These are phyloP conservation scores for Metschnikowia sp. DNA, from an alignment of 805 yeast genomes.

Conservation along the genomic window DNA sequence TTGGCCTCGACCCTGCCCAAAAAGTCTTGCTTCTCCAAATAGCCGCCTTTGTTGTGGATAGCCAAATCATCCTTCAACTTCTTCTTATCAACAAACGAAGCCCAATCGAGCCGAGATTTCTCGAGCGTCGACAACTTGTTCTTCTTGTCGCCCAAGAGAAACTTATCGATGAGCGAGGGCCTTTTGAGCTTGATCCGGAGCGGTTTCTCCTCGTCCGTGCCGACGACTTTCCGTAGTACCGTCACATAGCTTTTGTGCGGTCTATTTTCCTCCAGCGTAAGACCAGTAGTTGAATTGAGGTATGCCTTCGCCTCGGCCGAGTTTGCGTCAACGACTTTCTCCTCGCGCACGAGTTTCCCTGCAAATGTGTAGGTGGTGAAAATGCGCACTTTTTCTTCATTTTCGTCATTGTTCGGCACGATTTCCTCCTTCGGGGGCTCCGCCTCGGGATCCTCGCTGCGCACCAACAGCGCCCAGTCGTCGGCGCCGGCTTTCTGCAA, in stretches of 20 bases:
- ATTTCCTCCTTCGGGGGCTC: neutral
- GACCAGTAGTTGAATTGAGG: constrained; percentile 49
- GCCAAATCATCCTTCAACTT: constrained; percentile 81
- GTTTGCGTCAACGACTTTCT: constrained; percentile 67
- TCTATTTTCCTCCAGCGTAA: constrained; percentile 10
- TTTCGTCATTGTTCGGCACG: neutral
- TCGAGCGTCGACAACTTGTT: constrained; percentile 83
- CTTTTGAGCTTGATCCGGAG: constrained; percentile 63
- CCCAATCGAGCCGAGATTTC: constrained; percentile 93
- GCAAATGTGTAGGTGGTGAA: constrained; percentile 84
- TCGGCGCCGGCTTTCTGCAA: constrained; percentile 4
- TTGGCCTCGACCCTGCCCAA: constrained; percentile 67
- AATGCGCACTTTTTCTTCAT: constrained; percentile 52
- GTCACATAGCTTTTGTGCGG: constrained; percentile 29
- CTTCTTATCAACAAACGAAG: constrained; percentile 82
- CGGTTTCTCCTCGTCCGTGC: constrained; percentile 26
- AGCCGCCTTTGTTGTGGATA: constrained; percentile 84
- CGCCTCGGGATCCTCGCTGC: constrained; percentile 12
- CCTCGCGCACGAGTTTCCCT: constrained; percentile 75
- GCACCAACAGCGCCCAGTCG: constrained; percentile 16
- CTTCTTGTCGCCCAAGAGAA: constrained; percentile 61
- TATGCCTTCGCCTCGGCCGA: constrained; percentile 90
- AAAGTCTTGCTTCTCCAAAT: constrained; percentile 87
- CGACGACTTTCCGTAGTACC: constrained; percentile 31
- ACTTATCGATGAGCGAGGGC: constrained; percentile 72